phyloP scores from a whole-genome alignment of 2,329 filamentous ascomycete species.

The Colletotrichum graminicola region DNA sequence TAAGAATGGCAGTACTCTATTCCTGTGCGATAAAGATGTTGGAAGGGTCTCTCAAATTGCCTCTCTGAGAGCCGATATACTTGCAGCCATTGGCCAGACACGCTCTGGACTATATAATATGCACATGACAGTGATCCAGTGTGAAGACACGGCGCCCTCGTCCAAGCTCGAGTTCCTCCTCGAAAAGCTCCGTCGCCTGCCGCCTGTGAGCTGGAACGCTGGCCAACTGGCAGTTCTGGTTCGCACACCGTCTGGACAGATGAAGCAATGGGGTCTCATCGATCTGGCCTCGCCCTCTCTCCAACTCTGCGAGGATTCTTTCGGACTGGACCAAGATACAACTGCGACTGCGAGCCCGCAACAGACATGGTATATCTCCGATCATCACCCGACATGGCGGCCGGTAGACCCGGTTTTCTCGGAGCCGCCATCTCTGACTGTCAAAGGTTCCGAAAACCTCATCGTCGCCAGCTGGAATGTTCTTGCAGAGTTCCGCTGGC shows the following conservation, averaged over 20 bases:
- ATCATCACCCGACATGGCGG: conserved; percentile 22
- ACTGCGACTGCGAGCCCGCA: not conserved
- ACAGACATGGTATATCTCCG: conserved; percentile 25
- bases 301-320: conserved; percentile 6
- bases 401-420: not conserved
- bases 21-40: conserved; percentile 52
- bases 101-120: conserved; percentile 51
- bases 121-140: conserved; percentile 74
- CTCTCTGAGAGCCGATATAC: conserved; percentile 51
- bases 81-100: conserved; percentile 52
- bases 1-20: conserved; percentile 63
- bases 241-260: conserved; percentile 61
- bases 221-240: conserved; percentile 65
- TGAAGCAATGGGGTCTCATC: conserved; percentile 70
- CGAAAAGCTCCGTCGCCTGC: conserved; percentile 64
- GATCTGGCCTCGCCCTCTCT: conserved; percentile 47
- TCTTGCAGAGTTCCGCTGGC: conserved; percentile 63
- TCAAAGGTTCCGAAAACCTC: conserved; percentile 43
- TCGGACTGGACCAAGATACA: not conserved
- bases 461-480: conserved; percentile 67
- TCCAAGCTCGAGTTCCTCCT: conserved; percentile 64
- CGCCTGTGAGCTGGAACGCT: conserved; percentile 61
- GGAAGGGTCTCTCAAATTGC: conserved; percentile 45
- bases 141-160: conserved; percentile 55
- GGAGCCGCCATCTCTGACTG: too few relatives aligned